Base-by-base conservation (phyloP, 805 yeast genomes). In the Yarrowia sp. region DNA sequence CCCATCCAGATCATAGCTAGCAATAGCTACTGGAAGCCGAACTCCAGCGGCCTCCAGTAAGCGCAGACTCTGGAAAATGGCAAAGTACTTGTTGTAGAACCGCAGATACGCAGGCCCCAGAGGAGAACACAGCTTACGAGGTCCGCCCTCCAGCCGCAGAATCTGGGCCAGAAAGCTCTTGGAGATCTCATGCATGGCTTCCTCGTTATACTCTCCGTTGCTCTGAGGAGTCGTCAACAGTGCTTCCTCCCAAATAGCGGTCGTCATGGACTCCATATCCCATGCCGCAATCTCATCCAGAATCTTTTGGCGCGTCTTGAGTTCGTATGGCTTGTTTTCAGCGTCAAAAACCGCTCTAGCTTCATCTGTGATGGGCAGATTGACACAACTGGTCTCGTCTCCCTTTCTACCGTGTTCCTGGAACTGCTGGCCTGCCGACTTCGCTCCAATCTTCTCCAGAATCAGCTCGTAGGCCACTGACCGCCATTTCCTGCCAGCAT, bases 391-490 rank as follows among this genome's bases (percentile, higher is more conserved):
- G 17, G 63, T 56, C 24, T 3, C 24, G 12, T 40, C 63, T 12
- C 39, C 63, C 12, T 14, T 17, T 42, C 63, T 56, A 8, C 63
- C 63, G 12, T 56, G 63, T 24, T 56, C 63, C 17, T 42, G 30
- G 12, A 56, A 42, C 38, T 30, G 63, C 0, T 39, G 33, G 3
- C 15, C 30, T 40, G 15, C 24, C 14, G 47, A 24, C 1, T 19
- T 5, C 3, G 43, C 63, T 10, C 39, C 49, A 7, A 56, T 56
- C 43, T 40, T 40, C 49, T 56, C 63, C 15, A 56, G 39, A 33
- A 56, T 56, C 49, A 56, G 3, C 49, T 56, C 63, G 39, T 56
- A 56, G 6, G 63, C 63, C 12, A 56, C 63, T 30, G 63, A 56
- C 4, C 63, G 38, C 63, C 63, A 56, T 42, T 42, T 56, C 14